Percentiles rank a stretch among this genome's conserved stretches.
phyloP scores from a whole-genome alignment of 352 stramenopile genomes.

The Globisporangium mamillatum region DNA sequence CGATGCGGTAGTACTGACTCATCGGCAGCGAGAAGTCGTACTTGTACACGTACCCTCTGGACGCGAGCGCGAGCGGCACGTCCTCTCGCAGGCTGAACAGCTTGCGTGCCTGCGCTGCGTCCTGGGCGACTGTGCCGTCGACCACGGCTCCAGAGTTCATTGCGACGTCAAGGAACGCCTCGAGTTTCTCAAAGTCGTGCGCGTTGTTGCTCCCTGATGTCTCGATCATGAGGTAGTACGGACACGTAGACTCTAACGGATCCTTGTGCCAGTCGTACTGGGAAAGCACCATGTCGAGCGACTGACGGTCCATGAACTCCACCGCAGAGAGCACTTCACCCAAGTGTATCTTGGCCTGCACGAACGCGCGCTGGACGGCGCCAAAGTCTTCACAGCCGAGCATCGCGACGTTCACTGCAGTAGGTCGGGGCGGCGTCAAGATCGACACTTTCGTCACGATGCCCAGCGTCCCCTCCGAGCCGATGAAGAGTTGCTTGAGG shows the following conservation, averaged over 20 bases:
- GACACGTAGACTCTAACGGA: slow-evolving; percentile 51
- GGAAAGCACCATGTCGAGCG: slow-evolving; percentile 83
- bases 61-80: slow-evolving; percentile 86
- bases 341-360: slow-evolving; percentile 83
- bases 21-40: slow-evolving; percentile 96
- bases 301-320: slow-evolving; percentile 94
- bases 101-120: slow-evolving; percentile 85
- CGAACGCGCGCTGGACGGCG: slow-evolving; percentile 74
- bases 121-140: slow-evolving; percentile 92
- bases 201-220: slow-evolving; percentile 89
- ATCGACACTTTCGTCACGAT: slow-evolving; percentile 93
- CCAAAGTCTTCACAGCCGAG: slow-evolving; percentile 90
- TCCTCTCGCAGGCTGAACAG: slow-evolving; percentile 95
- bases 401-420: slow-evolving; percentile 87
- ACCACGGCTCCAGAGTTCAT: slow-evolving; percentile 69
- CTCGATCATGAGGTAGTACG: slow-evolving; percentile 96
- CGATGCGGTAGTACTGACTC: slow-evolving; percentile 89
- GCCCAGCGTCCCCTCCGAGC: slow-evolving; percentile 96
- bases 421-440: slow-evolving; percentile 59
- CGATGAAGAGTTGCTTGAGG: slow-evolving; percentile 97
- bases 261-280: slow-evolving; percentile 75
- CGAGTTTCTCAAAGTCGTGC: slow-evolving; percentile 92
- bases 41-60: slow-evolving; percentile 94
- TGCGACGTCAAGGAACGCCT: slow-evolving; percentile 77
- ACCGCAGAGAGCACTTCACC: slow-evolving; percentile 95